Percentiles rank a stretch among this genome's conserved stretches.
Conservation (phyloP, 257 asterid species). For the Solanum chaucha region DNA sequence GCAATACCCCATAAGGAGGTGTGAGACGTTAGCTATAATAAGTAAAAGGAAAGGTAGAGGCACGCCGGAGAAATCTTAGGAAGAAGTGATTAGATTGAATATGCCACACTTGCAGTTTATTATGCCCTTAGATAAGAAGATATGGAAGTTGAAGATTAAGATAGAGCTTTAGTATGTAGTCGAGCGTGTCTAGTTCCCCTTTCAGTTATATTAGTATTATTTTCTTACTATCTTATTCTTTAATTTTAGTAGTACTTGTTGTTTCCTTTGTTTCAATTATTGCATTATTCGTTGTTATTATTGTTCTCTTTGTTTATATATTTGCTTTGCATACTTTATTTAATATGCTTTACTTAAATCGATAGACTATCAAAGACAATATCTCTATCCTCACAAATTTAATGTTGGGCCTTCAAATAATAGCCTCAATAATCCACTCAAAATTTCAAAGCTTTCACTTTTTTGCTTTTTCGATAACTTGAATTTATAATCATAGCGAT, state of each 20-base stretch:
- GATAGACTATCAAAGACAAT: not conserved
- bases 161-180: not conserved
- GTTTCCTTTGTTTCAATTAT: not conserved
- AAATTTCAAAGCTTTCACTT: not conserved
- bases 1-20: no score
- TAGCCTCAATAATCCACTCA: not conserved
- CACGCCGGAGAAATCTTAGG: accelerated
- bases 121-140: not conserved
- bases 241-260: not conserved
- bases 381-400: not conserved
- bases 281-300: not conserved
- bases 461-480: no score
- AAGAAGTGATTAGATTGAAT: not conserved
- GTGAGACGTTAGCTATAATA: not conserved
- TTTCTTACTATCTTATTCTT: not conserved
- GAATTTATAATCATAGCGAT: no score
- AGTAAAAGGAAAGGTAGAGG: not conserved
- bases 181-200: not conserved
- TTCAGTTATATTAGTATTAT: not conserved
- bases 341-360: not conserved
- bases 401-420: no score
- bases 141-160: not conserved
- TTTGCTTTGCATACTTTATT: not conserved
- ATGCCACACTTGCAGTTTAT: not conserved
- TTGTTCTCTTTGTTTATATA: not conserved